A percentile compares a stretch with the other conserved stretches of the same genome.
These are phyloP conservation scores for Rhinocladiella similis DNA, from an alignment of 2,329 filamentous ascomycete species.

Conservation along the genomic window DNA sequence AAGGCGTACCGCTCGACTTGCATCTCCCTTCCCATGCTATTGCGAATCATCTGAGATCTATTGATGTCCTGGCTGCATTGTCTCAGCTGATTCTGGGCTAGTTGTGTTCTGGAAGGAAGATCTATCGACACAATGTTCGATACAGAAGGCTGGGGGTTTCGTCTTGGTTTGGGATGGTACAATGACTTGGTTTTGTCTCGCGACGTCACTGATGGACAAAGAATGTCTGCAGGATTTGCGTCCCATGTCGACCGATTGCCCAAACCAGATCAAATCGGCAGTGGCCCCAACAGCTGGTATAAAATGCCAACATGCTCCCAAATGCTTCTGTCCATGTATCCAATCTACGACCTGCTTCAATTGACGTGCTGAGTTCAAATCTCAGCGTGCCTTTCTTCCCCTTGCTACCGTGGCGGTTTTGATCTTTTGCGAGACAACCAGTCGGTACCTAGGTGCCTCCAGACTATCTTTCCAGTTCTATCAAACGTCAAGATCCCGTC, in stretches of 20 bases:
- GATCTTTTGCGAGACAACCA: too few species aligned
- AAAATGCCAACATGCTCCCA: not conserved
- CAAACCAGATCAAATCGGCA: too few species aligned
- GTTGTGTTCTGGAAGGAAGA: constrained; percentile 19
- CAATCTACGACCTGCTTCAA: not conserved
- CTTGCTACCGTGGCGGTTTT: too few species aligned
- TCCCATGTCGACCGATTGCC: not conserved
- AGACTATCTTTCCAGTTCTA: not conserved
- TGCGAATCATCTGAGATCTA: not conserved
- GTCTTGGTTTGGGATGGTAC: not conserved
- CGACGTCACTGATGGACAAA: constrained; percentile 3
- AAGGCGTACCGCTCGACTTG: not conserved
- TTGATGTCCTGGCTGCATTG: constrained; percentile 13
- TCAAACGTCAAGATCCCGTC: constrained; percentile 3
- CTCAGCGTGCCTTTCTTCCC: too few species aligned
- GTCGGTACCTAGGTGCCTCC: too few species aligned
- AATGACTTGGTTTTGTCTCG: not conserved
- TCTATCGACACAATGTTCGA: constrained; percentile 3
- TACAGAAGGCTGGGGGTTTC: not conserved
- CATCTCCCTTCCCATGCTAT: not conserved
- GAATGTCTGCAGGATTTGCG: not conserved
- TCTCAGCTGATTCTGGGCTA: constrained; percentile 12
- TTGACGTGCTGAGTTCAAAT: too few species aligned
- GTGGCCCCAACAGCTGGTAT: not conserved
- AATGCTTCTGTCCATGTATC: not conserved